A percentile compares a stretch with the other conserved stretches of the same genome.
Conservation (phyloP, 768 basidiomycete genomes). For the Gymnopilus dilepis region DNA sequence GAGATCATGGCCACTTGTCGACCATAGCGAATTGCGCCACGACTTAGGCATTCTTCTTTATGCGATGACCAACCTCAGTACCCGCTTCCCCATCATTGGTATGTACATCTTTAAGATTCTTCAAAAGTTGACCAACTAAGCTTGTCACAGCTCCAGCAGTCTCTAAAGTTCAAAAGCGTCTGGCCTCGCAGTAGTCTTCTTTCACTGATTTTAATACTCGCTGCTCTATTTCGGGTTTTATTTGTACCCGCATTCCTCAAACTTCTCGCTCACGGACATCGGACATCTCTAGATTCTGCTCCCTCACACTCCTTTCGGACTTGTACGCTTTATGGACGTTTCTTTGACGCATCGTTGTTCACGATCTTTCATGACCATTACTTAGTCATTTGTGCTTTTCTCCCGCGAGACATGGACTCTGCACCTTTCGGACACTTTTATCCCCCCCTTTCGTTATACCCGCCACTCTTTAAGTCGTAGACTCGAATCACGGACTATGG, state of each 20-base stretch:
- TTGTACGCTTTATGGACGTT: constrained; percentile 29
- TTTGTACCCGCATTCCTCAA: constrained; percentile 1
- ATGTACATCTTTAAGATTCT: constrained; percentile 20
- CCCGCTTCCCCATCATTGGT: constrained; percentile 65
- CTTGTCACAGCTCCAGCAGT: constrained; percentile 39
- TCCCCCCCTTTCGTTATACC: not conserved
- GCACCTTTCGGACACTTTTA: constrained; percentile 25
- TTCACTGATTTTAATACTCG: constrained; percentile 6
- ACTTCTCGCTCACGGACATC: constrained; percentile 22
- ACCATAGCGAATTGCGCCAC: constrained; percentile 60
- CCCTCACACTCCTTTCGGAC: constrained; percentile 23
- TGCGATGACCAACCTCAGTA: constrained; percentile 65
- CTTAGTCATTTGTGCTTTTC: constrained; percentile 19
- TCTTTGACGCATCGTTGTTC: constrained; percentile 12
- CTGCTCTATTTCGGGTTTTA: constrained; percentile 13
- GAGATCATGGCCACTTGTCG: constrained; percentile 64
- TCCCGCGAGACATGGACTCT: constrained; percentile 31
- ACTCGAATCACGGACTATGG: constrained; percentile 5
- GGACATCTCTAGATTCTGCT: constrained; percentile 18
- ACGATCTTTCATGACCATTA: constrained; percentile 18
- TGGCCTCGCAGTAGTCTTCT: constrained; percentile 27
- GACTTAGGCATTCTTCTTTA: constrained; percentile 66
- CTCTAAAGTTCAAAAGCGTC: constrained; percentile 48
- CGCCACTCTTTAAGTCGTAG: constrained; percentile 11
- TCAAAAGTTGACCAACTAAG: not conserved